These are phyloP conservation scores for Brachypodium distachyon DNA, from an alignment of 202 grass and related monocot genomes.

Conservation along the genomic window DNA sequence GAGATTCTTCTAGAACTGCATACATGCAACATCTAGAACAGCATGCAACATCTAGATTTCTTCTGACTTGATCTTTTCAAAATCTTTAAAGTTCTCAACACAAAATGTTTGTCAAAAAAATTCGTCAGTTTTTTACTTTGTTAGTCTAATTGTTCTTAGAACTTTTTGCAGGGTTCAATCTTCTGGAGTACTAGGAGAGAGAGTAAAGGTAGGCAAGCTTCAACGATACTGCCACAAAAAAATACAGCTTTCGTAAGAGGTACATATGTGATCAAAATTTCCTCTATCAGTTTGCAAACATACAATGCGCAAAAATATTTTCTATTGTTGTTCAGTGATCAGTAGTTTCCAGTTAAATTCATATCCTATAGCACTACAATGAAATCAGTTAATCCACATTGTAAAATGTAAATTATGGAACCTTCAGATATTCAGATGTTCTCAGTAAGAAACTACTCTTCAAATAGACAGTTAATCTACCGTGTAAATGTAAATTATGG, in stretches of 20 bases:
- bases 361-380: background rate
- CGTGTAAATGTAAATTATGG: background rate
- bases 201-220: background rate
- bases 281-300: background rate
- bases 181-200: conserved; percentile 26
- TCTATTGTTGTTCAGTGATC: background rate
- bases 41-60: no score
- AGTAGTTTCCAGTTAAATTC: background rate
- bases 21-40: no score
- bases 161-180: conserved; percentile 28
- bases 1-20: background rate
- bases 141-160: background rate
- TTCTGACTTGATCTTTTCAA: background rate
- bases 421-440: conserved; percentile 1
- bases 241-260: conserved; percentile 14
- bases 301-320: background rate
- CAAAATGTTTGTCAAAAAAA: background rate
- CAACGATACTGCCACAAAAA: background rate
- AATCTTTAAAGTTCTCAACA: background rate
- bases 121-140: background rate
- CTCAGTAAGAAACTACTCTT: background rate
- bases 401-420: background rate
- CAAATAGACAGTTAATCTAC: background rate
- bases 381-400: background rate
- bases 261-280: conserved; percentile 25